These are phyloP conservation scores for Populus hybrid DNA, from an alignment of 441 rosid genomes.

Conservation along the genomic window DNA sequence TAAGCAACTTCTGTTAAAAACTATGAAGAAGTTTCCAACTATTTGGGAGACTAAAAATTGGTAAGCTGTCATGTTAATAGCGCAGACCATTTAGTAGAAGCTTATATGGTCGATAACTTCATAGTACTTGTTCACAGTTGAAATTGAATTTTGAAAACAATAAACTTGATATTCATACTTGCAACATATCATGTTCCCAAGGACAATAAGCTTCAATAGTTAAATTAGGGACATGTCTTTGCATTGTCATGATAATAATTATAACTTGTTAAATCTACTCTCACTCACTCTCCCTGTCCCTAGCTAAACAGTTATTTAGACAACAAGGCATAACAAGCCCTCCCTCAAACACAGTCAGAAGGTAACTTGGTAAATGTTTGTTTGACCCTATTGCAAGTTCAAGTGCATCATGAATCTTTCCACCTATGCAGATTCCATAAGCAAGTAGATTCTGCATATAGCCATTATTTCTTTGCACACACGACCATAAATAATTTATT, in stretches of 20 bases:
- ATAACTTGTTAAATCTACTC: background rate
- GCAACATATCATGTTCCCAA: background rate
- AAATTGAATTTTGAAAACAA: background rate
- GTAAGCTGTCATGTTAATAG: background rate
- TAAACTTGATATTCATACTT: background rate
- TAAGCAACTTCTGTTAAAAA: constrained; percentile 2
- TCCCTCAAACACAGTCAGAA: background rate
- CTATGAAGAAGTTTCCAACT: background rate
- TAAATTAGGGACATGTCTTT: background rate
- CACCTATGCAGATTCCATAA: background rate
- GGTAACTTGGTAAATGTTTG: background rate
- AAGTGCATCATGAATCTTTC: background rate
- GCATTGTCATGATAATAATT: background rate
- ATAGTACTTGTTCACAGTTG: background rate
- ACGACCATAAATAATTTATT: background rate
- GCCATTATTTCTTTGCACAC: background rate
- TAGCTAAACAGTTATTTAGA: background rate
- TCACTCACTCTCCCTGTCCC: background rate
- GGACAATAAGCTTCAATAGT: background rate
- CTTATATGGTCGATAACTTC: background rate
- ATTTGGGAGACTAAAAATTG: background rate
- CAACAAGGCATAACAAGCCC: background rate
- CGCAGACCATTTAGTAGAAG: background rate
- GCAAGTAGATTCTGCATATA: background rate
- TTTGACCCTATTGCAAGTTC: background rate